Conservation (phyloP, 2,329 filamentous ascomycete species). For the Lasiodiplodia theobromae region DNA sequence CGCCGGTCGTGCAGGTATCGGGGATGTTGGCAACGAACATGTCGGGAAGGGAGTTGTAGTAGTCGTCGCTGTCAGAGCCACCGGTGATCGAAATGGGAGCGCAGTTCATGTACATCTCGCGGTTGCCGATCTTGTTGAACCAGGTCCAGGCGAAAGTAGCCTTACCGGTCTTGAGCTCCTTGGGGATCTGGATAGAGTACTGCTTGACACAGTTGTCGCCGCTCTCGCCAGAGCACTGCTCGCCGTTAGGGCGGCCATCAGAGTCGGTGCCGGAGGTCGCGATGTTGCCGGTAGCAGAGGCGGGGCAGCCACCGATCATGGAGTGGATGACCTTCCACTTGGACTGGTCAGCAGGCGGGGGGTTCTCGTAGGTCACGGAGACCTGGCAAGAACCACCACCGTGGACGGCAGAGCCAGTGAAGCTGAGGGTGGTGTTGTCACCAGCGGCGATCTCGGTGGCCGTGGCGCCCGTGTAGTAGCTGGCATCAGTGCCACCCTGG, state of each 20-base stretch:
- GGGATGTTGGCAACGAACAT: constrained; percentile 78
- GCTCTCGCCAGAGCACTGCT: constrained; percentile 31
- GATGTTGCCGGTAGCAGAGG: constrained; percentile 66
- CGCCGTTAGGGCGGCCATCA: constrained; percentile 26
- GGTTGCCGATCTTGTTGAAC: constrained; percentile 91
- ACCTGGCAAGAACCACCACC: constrained; percentile 94
- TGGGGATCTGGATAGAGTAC: constrained; percentile 75
- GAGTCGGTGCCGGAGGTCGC: constrained; percentile 41
- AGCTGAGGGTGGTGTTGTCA: constrained; percentile 40
- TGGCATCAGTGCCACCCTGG: constrained; percentile 65
- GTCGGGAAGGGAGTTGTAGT: constrained; percentile 69
- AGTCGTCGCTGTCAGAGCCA: constrained; percentile 56
- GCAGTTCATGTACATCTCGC: constrained; percentile 99
- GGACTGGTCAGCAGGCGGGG: constrained; percentile 57
- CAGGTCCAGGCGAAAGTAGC: constrained; percentile 90
- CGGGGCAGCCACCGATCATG: constrained; percentile 83
- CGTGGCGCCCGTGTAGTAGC: constrained; percentile 41
- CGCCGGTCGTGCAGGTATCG: constrained; percentile 60
- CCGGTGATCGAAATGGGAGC: constrained; percentile 72
- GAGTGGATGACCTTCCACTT: constrained; percentile 91
- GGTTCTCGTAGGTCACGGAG: constrained; percentile 80
- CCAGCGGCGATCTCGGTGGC: constrained; percentile 66
- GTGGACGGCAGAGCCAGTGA: constrained; percentile 69
- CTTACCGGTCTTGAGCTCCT: constrained; percentile 71
- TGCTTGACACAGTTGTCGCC: constrained; percentile 50